Conservation (phyloP, 345 rosid genomes). For the Jatropha curcas region DNA sequence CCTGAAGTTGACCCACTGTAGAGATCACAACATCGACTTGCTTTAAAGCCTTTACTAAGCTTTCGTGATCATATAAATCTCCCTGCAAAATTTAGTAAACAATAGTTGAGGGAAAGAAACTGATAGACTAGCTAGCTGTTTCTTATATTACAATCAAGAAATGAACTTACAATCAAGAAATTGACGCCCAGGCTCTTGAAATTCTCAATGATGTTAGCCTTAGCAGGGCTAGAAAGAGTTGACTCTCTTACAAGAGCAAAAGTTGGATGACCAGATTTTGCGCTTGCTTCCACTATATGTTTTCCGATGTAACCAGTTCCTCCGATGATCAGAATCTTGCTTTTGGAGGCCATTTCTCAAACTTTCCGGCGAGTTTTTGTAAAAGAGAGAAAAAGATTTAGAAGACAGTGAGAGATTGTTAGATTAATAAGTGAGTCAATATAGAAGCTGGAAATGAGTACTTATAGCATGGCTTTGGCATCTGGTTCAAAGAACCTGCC, state of each 20-base stretch:
- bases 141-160: no score
- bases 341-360: background rate
- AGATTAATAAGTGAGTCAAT: background rate
- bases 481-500: no score
- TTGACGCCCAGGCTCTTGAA: constrained; percentile 21
- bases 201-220: background rate
- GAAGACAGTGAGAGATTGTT: background rate
- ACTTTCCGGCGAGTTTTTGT: background rate
- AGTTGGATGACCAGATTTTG: constrained; percentile 22
- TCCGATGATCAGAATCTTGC: constrained; percentile 28
- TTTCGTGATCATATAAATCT: constrained; percentile 61
- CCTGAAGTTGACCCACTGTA: constrained; percentile 45
- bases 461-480: no score
- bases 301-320: constrained; percentile 27
- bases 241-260: constrained; percentile 14
- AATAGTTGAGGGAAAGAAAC: background rate
- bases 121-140: no score
- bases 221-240: constrained; percentile 16
- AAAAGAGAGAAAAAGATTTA: background rate
- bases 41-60: constrained; percentile 69
- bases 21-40: constrained; percentile 85
- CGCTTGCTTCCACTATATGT: constrained; percentile 21
- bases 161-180: constrained; percentile 8
- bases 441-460: background rate
- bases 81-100: constrained; percentile 35